A percentile compares a stretch with the other conserved stretches of the same genome.
phyloP scores from a whole-genome alignment of 306 rosid species.

The Cicer bijugum region DNA sequence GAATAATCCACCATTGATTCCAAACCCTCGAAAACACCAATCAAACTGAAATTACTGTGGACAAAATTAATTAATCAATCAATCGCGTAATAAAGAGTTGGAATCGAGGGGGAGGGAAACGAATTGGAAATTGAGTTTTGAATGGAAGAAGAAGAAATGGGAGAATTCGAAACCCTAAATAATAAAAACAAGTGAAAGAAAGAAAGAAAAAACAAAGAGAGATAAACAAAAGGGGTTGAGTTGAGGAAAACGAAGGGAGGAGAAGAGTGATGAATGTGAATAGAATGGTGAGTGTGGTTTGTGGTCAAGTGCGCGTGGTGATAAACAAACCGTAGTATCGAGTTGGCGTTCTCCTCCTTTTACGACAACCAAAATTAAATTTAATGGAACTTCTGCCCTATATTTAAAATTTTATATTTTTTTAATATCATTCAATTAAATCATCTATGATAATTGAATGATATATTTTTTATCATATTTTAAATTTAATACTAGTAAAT shows the following conservation, averaged over 20 bases:
- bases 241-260: background rate
- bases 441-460: no score
- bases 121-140: background rate
- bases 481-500: no score
- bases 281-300: constrained; percentile 1
- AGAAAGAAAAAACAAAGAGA: background rate
- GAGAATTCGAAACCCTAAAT: constrained; percentile 51
- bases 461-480: no score
- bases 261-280: constrained; percentile 30
- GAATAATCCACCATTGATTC: background rate
- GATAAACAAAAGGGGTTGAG: constrained; percentile 11
- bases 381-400: no score
- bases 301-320: constrained; percentile 52
- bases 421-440: background rate
- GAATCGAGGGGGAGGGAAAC: background rate
- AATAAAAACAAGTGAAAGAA: background rate
- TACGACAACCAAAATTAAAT: background rate
- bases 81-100: background rate
- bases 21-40: constrained; percentile 34
- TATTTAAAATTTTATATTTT: background rate
- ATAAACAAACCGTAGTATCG: constrained; percentile 16
- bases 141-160: constrained; percentile 24
- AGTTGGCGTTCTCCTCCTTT: constrained; percentile 27
- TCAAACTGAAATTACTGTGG: constrained; percentile 8
- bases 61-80: background rate